Evolutionary conservation across 169 alveolate species (phyloP).

Genomic region (Cryptosporidium ubiquitum): DNA sequence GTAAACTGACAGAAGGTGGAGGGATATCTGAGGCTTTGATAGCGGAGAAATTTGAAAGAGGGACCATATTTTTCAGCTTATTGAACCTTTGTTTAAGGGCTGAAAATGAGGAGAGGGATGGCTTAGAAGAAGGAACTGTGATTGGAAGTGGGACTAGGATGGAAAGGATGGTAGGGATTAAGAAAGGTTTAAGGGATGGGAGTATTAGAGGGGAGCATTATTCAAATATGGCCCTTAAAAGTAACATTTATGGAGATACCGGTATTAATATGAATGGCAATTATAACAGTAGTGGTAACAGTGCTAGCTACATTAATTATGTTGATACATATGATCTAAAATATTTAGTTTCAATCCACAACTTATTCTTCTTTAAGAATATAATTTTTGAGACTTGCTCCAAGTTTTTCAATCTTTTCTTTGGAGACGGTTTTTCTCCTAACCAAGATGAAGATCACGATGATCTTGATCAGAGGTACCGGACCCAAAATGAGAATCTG

Average conservation of each 20-base stretch:
- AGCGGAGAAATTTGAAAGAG: background rate
- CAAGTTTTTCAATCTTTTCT: conserved; percentile 5
- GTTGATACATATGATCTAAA: background rate
- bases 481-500: background rate
- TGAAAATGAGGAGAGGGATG: background rate
- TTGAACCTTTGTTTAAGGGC: background rate
- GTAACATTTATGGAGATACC: background rate
- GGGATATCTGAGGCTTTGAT: background rate
- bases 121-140: background rate
- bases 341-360: conserved; percentile 52
- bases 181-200: background rate
- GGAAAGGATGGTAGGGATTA: background rate
- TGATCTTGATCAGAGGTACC: background rate
- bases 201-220: background rate
- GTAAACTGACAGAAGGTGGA: background rate
- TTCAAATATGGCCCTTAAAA: background rate
- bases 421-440: background rate
- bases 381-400: conserved; percentile 12
- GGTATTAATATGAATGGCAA: background rate
- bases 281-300: background rate
- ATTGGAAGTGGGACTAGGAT: background rate
- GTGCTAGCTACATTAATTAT: background rate
- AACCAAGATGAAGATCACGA: background rate
- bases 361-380: conserved; percentile 32
- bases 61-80: background rate